Conservation (phyloP, 768 basidiomycete genomes). For the Pleurotus eryngii region DNA sequence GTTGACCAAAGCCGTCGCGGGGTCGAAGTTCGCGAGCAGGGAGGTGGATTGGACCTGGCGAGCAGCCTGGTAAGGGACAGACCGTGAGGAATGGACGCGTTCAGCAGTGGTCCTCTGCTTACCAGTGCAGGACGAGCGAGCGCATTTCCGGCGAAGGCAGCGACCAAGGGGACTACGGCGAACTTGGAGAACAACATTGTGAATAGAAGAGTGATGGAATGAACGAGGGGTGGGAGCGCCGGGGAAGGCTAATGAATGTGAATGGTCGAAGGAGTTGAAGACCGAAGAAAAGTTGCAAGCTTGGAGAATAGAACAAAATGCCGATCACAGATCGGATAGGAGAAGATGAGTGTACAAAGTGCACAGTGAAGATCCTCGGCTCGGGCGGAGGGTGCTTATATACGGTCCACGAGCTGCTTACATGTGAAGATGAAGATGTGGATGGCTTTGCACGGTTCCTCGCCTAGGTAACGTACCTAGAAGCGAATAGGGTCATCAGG, state of each 20-base stretch:
- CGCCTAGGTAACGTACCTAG: too few species aligned
- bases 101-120: neutral
- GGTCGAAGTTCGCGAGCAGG: neutral
- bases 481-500: too few species aligned
- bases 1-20: conserved; percentile 1
- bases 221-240: neutral
- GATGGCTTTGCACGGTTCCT: neutral
- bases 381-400: neutral
- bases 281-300: conserved; percentile 1
- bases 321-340: conserved; percentile 7
- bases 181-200: conserved; percentile 7
- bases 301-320: conserved; percentile 7
- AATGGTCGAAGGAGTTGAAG: neutral
- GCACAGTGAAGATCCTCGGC: neutral
- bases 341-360: conserved; percentile 6
- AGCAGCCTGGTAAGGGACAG: neutral
- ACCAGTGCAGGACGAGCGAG: neutral
- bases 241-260: neutral
- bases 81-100: neutral
- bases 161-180: neutral
- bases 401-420: neutral
- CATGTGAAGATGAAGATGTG: conserved; percentile 4
- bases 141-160: neutral
- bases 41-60: neutral
- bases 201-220: neutral